Conservation (phyloP, 2,329 filamentous ascomycete genomes). For the Alternaria longipes region DNA sequence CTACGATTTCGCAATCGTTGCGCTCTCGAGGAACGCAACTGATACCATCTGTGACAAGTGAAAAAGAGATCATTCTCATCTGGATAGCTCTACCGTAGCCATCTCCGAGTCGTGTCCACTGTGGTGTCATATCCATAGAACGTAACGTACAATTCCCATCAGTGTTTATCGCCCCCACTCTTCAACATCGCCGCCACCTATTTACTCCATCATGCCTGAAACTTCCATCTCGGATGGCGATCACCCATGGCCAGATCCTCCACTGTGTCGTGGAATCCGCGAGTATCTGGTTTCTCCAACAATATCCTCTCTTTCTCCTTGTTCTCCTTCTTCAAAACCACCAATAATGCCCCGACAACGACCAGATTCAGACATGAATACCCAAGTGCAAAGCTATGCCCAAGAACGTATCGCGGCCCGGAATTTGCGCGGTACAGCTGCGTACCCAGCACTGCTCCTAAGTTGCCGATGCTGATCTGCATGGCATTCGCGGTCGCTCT, state of each 20-base stretch:
- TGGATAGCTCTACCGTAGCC: neutral
- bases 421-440: constrained; percentile 50
- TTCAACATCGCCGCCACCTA: neutral
- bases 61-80: neutral
- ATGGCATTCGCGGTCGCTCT: constrained; percentile 60
- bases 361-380: constrained; percentile 46
- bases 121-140: neutral
- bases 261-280: constrained; percentile 41
- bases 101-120: neutral
- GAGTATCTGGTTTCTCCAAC: constrained; percentile 35
- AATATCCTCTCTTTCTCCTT: constrained; percentile 38
- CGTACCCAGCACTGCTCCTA: constrained; percentile 53
- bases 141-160: neutral
- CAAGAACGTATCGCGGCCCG: constrained; percentile 47
- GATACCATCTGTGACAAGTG: neutral
- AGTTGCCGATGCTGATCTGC: constrained; percentile 61
- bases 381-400: constrained; percentile 48
- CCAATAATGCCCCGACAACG: constrained; percentile 44
- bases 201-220: constrained; percentile 28
- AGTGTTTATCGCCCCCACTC: neutral
- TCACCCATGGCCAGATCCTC: constrained; percentile 46
- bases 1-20: neutral
- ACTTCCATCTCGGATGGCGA: constrained; percentile 49
- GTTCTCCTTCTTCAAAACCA: constrained; percentile 46
- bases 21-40: neutral